These are phyloP conservation scores for Myrica gale DNA, from an alignment of 306 rosid species.

Conservation along the genomic window DNA sequence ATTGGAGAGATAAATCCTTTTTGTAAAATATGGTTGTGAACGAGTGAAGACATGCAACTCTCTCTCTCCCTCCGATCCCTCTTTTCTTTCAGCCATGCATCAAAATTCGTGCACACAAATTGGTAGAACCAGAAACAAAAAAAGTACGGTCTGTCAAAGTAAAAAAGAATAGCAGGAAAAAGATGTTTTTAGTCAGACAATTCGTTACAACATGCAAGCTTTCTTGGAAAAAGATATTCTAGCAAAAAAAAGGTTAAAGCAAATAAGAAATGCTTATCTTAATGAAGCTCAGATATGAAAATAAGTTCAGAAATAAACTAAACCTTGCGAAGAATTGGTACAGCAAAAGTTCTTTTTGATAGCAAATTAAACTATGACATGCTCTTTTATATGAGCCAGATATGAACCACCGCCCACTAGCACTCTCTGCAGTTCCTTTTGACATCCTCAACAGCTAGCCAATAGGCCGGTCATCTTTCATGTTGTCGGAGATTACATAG, in stretches of 20 bases:
- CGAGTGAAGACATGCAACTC: slow-evolving; percentile 38
- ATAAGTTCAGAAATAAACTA: not conserved
- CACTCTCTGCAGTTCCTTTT: too few species aligned
- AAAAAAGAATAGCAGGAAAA: not conserved
- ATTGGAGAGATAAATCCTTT: slow-evolving; percentile 35
- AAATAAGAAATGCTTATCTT: too few species aligned
- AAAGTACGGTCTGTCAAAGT: not conserved
- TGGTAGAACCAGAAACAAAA: not conserved
- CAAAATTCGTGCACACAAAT: not conserved
- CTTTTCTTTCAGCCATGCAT: not conserved
- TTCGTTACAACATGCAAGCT: not conserved
- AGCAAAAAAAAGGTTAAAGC: not conserved
- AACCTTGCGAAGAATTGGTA: not conserved
- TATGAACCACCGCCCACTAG: not conserved
- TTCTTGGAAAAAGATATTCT: not conserved
- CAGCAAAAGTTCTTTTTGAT: not conserved
- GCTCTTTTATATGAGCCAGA: too few species aligned
- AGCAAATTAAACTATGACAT: too few species aligned
- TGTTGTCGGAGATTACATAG: not conserved
- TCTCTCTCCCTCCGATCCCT: slow-evolving; percentile 23
- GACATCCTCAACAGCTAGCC: not conserved
- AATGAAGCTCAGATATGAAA: too few species aligned
- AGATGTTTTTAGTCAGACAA: not conserved
- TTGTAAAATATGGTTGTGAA: slow-evolving; percentile 51
- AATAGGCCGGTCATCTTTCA: not conserved